A percentile compares a stretch with the other conserved stretches of the same genome.
Conservation (phyloP, 2,329 filamentous ascomycete genomes). For the Colletotrichum costaricense region DNA sequence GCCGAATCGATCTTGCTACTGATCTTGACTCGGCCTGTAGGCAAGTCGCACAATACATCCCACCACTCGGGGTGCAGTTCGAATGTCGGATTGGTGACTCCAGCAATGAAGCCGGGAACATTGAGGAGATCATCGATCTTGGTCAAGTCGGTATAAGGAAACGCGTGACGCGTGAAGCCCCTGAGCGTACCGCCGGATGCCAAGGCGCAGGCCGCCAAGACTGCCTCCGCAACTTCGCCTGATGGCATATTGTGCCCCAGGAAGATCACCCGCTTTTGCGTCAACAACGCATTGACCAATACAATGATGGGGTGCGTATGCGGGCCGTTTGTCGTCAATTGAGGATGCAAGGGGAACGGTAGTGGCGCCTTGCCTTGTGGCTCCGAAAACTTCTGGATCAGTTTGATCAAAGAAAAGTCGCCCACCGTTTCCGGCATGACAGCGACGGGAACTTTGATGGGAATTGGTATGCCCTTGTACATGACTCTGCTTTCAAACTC, state of each 20-base stretch:
- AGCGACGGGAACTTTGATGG: conserved; percentile 94
- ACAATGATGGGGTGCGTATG: conserved; percentile 95
- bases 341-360: conserved; percentile 86
- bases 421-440: conserved; percentile 96
- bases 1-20: conserved; percentile 87
- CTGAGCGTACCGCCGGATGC: conserved; percentile 92
- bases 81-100: conserved; percentile 97
- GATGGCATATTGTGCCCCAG: conserved; percentile 95
- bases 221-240: conserved; percentile 96
- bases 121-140: conserved; percentile 97
- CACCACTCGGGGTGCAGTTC: conserved; percentile 97
- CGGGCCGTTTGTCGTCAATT: conserved; percentile 91
- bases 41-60: conserved; percentile 94
- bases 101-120: conserved; percentile 96
- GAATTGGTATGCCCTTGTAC: conserved; percentile 96
- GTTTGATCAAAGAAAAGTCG: conserved; percentile 96
- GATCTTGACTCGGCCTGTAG: conserved; percentile 93
- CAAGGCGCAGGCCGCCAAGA: conserved; percentile 93
- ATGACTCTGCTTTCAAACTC: conserved; percentile 96
- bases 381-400: conserved; percentile 93
- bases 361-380: conserved; percentile 85
- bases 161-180: conserved; percentile 95
- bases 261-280: conserved; percentile 96
- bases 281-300: conserved; percentile 92
- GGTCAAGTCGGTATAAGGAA: conserved; percentile 96